These are phyloP conservation scores for Melanogaster broomeanus DNA, from an alignment of 768 basidiomycete species.

Conservation along the genomic window DNA sequence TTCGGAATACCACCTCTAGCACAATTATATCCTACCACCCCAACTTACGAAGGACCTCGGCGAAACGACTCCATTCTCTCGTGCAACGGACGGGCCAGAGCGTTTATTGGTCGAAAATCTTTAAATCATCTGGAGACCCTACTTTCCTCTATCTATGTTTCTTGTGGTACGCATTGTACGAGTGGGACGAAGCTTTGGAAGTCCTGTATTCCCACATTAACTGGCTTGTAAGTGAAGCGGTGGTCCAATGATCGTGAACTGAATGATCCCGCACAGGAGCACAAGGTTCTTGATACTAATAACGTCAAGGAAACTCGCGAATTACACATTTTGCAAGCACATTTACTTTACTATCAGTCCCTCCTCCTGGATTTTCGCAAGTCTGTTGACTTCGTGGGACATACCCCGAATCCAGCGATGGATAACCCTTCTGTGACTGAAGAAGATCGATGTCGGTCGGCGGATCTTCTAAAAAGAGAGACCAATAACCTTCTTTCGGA, in stretches of 20 bases:
- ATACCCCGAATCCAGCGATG: conserved; percentile 52
- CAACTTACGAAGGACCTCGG: conserved; percentile 16
- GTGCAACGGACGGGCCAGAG: conserved; percentile 32
- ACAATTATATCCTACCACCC: conserved; percentile 35
- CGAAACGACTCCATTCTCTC: conserved; percentile 27
- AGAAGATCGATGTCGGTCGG: conserved; percentile 20
- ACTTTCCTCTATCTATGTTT: conserved; percentile 55
- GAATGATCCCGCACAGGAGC: conserved; percentile 39
- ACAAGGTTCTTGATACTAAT: conserved; percentile 40
- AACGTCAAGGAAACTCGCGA: conserved; percentile 50
- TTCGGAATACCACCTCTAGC: conserved; percentile 30
- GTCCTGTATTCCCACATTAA: conserved; percentile 51
- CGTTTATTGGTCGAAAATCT: conserved; percentile 35
- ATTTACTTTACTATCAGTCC: conserved; percentile 55
- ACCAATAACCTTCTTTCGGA: conserved; percentile 48
- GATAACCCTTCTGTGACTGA: conserved; percentile 23
- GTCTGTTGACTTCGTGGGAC: conserved; percentile 48
- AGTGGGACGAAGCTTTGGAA: conserved; percentile 64
- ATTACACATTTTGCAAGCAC: conserved; percentile 57
- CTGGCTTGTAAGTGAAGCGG: conserved; percentile 40
- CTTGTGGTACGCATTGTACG: conserved; percentile 62
- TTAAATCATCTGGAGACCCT: conserved; percentile 39
- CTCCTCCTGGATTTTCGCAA: conserved; percentile 56
- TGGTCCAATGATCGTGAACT: neutral
- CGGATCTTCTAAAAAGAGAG: conserved; percentile 44